phyloP scores from a whole-genome alignment of 768 basidiomycete genomes.

The Neoboletus subvelutipes region DNA sequence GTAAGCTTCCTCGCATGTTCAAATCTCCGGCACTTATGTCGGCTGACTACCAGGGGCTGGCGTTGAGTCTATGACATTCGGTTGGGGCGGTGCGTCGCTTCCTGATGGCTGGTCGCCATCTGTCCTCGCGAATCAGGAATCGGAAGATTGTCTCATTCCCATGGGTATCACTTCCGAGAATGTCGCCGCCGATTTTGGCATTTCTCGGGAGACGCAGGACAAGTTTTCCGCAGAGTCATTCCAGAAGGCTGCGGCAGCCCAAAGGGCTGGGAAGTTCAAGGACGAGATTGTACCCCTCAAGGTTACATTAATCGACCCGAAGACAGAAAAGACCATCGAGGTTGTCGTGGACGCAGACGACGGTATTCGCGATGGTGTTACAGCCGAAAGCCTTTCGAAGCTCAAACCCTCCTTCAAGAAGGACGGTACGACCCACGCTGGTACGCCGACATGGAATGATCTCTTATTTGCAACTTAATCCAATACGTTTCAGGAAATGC shows the following conservation, averaged over 20 bases:
- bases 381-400: conserved; percentile 71
- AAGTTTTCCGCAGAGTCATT: conserved; percentile 81
- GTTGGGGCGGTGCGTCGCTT: conserved; percentile 59
- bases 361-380: conserved; percentile 84
- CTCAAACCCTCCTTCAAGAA: conserved; percentile 85
- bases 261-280: conserved; percentile 78
- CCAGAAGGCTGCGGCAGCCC: conserved; percentile 79
- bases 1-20: conserved; percentile 39
- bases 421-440: conserved; percentile 76
- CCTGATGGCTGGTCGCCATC: conserved; percentile 62
- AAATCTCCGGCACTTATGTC: conserved; percentile 1
- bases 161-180: conserved; percentile 98
- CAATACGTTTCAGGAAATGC: conserved; percentile 56
- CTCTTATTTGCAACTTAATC: conserved; percentile 1
- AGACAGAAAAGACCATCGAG: conserved; percentile 64
- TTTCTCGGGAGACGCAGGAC: conserved; percentile 79
- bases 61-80: conserved; percentile 87
- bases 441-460: conserved; percentile 25
- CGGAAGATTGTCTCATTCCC: conserved; percentile 79
- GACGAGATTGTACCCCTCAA: conserved; percentile 83
- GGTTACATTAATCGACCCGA: conserved; percentile 67
- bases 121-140: conserved; percentile 62
- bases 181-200: conserved; percentile 73
- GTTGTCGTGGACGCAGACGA: conserved; percentile 80
- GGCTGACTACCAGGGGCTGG: conserved; percentile 58